Evolutionary conservation across 2,329 filamentous ascomycete species (phyloP), one percentile per base, ranked within the genome.

Genomic region (Alternaria viburni): DNA sequence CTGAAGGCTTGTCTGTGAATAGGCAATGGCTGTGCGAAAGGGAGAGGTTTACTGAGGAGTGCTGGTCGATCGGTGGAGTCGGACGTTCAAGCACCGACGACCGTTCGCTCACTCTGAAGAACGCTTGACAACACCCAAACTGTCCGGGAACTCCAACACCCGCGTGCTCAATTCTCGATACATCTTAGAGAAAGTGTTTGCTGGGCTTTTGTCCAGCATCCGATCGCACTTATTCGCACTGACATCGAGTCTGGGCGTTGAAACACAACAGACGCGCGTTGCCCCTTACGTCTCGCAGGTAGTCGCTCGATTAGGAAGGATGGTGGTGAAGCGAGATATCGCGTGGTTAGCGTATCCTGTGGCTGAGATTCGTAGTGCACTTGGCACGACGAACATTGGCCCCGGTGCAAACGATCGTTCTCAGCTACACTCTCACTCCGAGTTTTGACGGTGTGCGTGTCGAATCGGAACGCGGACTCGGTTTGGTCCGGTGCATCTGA

Each of bases 301-400:
- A 43, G 19, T 68, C 65, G 61, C 65, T 62, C 65, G 25, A 66
- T 66, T 63, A 44, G 67, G 67, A 68, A 66, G 17, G 54, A 52
- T 15, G 21, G 6, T 54, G 19, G 30, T 30, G 23, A 66, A 61
- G 54, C 61, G 64, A 64, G 30, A 17, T 26, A 17, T 49, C 25
- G 26, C 21, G 17, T 21, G 41, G 61, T 58, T 69, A 66, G 57
- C 61, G 62, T 21, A 7, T 21, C 6, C 32, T 21, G 15, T 13
- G 21, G 43, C 32, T 36, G 23, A 44, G 23, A 7, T 41, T 19
- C 28, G 43, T 30, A 25, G 4, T 41, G 45, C 15, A 26, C 45
- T 28, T 49, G 45, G 23, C 45, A 5, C 45, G 19, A 49, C 45
- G 23, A 49, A 49, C 45, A 49, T n/a, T 26, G 23, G 45, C 23